phyloP scores from a whole-genome alignment of 352 stramenopile genomes.

The Lagenidium sp. region DNA sequence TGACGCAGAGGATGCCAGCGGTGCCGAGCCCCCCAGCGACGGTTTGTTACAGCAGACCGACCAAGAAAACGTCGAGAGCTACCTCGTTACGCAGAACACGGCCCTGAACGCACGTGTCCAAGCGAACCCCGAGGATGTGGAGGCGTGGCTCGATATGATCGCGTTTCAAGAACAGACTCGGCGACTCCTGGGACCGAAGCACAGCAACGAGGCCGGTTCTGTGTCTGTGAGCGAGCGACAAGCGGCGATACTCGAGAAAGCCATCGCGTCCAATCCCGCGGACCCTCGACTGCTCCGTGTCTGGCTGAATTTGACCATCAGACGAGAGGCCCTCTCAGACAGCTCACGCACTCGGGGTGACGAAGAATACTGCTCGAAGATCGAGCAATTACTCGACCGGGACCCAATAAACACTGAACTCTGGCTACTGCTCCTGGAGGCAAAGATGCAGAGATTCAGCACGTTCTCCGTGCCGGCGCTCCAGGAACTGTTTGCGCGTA shows the following conservation, averaged over 20 bases:
- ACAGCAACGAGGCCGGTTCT: conserved; percentile 17
- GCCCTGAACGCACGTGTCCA: conserved; percentile 17
- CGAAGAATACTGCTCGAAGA: too few species aligned
- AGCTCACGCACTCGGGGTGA: too few species aligned
- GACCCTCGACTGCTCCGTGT: conserved; percentile 32
- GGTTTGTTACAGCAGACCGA: conserved; percentile 37
- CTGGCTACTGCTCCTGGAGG: conserved; percentile 48
- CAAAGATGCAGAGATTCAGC: conserved; percentile 50
- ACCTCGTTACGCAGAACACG: conserved; percentile 47
- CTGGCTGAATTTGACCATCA: conserved; percentile 51
- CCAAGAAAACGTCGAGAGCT: conserved; percentile 53
- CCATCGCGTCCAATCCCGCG: conserved; percentile 33
- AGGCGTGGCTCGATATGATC: conserved; percentile 63
- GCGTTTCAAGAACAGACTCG: conserved; percentile 60
- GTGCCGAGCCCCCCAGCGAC: background rate
- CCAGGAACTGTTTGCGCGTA: conserved; percentile 60
- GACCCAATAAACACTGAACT: conserved; percentile 38
- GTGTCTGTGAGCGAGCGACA: conserved; percentile 59
- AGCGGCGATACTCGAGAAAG: conserved; percentile 42
- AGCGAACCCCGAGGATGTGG: conserved; percentile 20
- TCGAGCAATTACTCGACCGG: conserved; percentile 43
- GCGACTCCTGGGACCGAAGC: conserved; percentile 21
- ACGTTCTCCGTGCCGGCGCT: conserved; percentile 59
- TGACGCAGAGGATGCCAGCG: background rate
- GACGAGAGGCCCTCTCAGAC: too few species aligned